These are phyloP conservation scores for Leccinum subgranulosum DNA, from an alignment of 768 basidiomycete genomes.

Conservation along the genomic window DNA sequence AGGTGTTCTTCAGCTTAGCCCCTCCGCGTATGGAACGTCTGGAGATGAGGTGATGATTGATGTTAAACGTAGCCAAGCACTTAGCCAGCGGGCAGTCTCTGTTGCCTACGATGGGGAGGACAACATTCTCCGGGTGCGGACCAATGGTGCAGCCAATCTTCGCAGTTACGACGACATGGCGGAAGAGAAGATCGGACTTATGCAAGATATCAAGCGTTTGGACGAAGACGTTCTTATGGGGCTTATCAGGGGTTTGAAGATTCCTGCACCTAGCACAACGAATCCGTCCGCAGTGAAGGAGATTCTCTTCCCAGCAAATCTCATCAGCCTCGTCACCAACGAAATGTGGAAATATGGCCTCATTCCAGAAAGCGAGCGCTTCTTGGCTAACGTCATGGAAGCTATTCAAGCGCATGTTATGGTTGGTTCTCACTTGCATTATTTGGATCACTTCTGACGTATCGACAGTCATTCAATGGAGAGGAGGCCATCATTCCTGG, in stretches of 20 bases:
- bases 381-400: conserved; percentile 99
- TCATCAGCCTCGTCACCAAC: conserved; percentile 95
- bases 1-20: conserved; percentile 63
- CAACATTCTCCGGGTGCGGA: conserved; percentile 60
- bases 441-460: conserved; percentile 6
- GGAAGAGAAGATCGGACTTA: conserved; percentile 91
- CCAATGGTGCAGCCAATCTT: conserved; percentile 67
- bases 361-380: conserved; percentile 94
- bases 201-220: conserved; percentile 85
- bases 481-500: conserved; percentile 97
- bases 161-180: conserved; percentile 81
- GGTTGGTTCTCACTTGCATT: conserved; percentile 51
- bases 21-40: conserved; percentile 65
- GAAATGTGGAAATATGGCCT: conserved; percentile 99
- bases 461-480: conserved; percentile 74
- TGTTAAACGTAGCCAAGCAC: conserved; percentile 65
- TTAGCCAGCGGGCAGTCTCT: conserved; percentile 82
- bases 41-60: conserved; percentile 75
- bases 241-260: conserved; percentile 90
- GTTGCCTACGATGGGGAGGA: conserved; percentile 87
- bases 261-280: conserved; percentile 83
- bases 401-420: conserved; percentile 96
- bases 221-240: conserved; percentile 94
- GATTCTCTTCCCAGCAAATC: conserved; percentile 97
- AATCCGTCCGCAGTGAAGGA: conserved; percentile 95